A percentile compares a stretch with the other conserved stretches of the same genome.
Conservation (phyloP, 495 filamentous ascomycete genomes). For the Cetradonia linearis region DNA sequence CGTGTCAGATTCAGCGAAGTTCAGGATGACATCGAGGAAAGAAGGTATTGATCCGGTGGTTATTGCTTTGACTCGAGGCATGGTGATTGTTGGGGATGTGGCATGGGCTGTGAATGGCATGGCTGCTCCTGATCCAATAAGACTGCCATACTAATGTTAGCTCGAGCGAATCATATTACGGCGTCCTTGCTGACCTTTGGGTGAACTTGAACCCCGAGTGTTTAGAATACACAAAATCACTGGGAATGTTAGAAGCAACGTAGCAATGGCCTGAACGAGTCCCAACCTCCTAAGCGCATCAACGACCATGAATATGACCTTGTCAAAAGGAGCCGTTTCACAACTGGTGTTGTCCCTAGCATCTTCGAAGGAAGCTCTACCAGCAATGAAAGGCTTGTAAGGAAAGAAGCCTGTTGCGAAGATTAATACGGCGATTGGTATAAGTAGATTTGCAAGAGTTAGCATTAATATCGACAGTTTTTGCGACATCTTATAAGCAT, state of each 20-base stretch:
- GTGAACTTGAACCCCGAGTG: slow-evolving; percentile 79
- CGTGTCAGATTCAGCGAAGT: slow-evolving; percentile 90
- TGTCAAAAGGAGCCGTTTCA: slow-evolving; percentile 65
- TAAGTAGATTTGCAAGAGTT: slow-evolving; percentile 60
- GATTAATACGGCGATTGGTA: slow-evolving; percentile 63
- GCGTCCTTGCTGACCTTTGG: slow-evolving; percentile 52
- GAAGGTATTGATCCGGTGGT: slow-evolving; percentile 94
- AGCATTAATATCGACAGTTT: slow-evolving; percentile 21
- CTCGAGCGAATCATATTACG: background rate
- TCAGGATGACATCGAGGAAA: slow-evolving; percentile 93
- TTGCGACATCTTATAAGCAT: slow-evolving; percentile 10
- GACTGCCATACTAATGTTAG: slow-evolving; percentile 37
- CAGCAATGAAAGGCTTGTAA: slow-evolving; percentile 86
- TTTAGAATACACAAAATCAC: slow-evolving; percentile 86
- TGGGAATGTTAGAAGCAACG: slow-evolving; percentile 28
- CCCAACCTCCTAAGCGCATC: slow-evolving; percentile 82
- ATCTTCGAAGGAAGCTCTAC: slow-evolving; percentile 56
- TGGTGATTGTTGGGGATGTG: slow-evolving; percentile 92
- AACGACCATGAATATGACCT: slow-evolving; percentile 92
- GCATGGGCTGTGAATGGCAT: slow-evolving; percentile 94
- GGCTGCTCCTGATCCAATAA: slow-evolving; percentile 73
- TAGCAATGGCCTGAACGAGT: slow-evolving; percentile 9
- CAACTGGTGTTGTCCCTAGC: slow-evolving; percentile 33
- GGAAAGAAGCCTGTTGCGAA: slow-evolving; percentile 96
- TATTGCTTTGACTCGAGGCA: slow-evolving; percentile 95